phyloP scores from a whole-genome alignment of 139 green algal genomes.

The Desmodesmus armatus region DNA sequence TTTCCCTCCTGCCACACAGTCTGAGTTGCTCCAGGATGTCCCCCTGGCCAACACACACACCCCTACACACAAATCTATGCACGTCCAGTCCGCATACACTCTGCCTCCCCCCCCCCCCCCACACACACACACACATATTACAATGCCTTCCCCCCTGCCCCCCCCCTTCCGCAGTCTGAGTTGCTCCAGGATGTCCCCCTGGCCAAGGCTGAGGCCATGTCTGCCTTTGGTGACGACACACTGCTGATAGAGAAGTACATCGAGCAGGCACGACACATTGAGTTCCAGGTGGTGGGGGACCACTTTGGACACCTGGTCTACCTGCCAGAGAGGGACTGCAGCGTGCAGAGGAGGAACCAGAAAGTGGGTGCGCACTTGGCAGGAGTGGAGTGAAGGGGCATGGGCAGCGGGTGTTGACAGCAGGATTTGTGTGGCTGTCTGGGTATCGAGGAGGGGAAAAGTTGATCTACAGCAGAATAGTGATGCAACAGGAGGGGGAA shows the following conservation, averaged over 20 bases:
- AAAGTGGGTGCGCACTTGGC: constrained; percentile 56
- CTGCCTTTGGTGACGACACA: constrained; percentile 82
- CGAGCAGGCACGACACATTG: constrained; percentile 79
- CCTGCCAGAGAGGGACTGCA: constrained; percentile 89
- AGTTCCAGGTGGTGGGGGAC: constrained; percentile 87
- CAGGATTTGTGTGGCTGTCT: too few relatives aligned
- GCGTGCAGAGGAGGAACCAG: constrained; percentile 87
- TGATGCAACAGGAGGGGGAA: too few relatives aligned
- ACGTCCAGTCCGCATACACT: too few relatives aligned
- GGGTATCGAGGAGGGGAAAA: too few relatives aligned
- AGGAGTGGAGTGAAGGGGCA: neutral
- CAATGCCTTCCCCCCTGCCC: too few relatives aligned
- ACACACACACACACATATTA: too few relatives aligned
- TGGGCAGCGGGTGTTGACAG: neutral
- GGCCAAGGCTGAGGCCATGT: constrained; percentile 76
- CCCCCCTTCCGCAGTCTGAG: neutral
- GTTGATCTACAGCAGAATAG: too few relatives aligned
- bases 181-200: constrained; percentile 50
- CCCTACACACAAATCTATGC: too few relatives aligned
- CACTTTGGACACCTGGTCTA: constrained; percentile 77
- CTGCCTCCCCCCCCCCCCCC: too few relatives aligned
- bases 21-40: constrained; percentile 39
- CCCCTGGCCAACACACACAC: constrained; percentile 72
- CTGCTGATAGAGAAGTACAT: constrained; percentile 91
- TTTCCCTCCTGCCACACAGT: neutral